Evolutionary conservation across 208 protist genomes (phyloP).

Genomic region (Hexamita inflata): DNA sequence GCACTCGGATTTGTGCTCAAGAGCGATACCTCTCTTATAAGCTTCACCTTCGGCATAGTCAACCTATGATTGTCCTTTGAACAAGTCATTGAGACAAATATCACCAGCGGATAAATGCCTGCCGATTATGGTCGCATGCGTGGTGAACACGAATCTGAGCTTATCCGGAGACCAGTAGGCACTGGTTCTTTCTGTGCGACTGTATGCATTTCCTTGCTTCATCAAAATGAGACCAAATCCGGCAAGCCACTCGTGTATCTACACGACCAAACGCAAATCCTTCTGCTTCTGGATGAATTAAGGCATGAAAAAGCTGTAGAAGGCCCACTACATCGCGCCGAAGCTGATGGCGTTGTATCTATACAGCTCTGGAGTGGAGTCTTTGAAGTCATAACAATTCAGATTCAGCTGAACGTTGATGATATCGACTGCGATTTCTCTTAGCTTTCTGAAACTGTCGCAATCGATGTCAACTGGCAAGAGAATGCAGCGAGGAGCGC

Average conservation of each 20-base stretch:
- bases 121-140: slow-evolving; percentile 8
- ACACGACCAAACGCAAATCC: background rate
- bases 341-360: background rate
- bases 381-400: background rate
- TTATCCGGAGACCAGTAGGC: too few relatives aligned
- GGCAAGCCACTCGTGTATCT: slow-evolving; percentile 21
- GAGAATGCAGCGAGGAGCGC: background rate
- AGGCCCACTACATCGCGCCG: background rate
- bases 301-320: background rate
- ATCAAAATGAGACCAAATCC: background rate
- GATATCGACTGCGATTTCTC: background rate
- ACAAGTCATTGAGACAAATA: background rate
- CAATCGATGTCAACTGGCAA: background rate
- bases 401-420: background rate
- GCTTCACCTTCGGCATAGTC: too few relatives aligned
- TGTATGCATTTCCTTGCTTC: too few relatives aligned
- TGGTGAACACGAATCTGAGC: slow-evolving; percentile 6
- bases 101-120: slow-evolving; percentile 17
- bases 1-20: slow-evolving; percentile 15
- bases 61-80: slow-evolving; percentile 9
- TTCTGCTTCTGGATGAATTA: background rate
- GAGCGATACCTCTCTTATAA: background rate
- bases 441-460: background rate
- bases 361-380: background rate
- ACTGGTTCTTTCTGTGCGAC: background rate